Conservation (phyloP, 768 basidiomycete genomes). For the Pleurotus djamor region DNA sequence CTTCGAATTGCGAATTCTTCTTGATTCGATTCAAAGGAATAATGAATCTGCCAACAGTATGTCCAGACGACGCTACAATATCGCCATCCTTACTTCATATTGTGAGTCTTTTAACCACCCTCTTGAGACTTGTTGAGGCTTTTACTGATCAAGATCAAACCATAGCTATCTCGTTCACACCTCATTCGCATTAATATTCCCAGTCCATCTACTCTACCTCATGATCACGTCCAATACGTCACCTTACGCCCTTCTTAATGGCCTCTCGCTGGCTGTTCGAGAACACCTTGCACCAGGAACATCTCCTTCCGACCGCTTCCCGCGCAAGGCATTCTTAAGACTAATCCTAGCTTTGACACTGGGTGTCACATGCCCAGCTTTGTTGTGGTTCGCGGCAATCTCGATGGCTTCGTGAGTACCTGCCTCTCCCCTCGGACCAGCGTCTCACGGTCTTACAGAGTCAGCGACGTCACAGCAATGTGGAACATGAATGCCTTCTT, state of each 20-base stretch:
- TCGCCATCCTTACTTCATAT: constrained; percentile 86
- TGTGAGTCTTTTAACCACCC: constrained; percentile 44
- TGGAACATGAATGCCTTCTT: constrained; percentile 89
- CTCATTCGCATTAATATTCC: constrained; percentile 74
- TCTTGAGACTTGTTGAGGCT: no score
- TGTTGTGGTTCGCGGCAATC: constrained; percentile 78
- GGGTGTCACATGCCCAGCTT: constrained; percentile 59
- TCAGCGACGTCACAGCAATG: constrained; percentile 76
- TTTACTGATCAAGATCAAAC: constrained; percentile 8
- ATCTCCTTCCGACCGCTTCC: constrained; percentile 27
- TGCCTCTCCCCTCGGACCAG: constrained; percentile 5
- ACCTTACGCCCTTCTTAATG: constrained; percentile 43
- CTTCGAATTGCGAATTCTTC: no score
- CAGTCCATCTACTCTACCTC: constrained; percentile 76
- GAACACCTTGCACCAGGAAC: constrained; percentile 36
- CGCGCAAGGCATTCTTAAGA: constrained; percentile 29
- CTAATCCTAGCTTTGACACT: constrained; percentile 43
- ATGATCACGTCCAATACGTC: constrained; percentile 45
- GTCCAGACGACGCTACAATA: constrained; percentile 77
- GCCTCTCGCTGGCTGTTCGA: constrained; percentile 49
- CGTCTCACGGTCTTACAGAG: constrained; percentile 34
- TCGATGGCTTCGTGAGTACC: constrained; percentile 68
- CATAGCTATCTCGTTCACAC: constrained; percentile 89
- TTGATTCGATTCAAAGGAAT: no score
- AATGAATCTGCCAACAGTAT: constrained; percentile 43